Evolutionary conservation across 164 flowering plant species (phyloP).

Genomic region (Macadamia tetraphylla): DNA sequence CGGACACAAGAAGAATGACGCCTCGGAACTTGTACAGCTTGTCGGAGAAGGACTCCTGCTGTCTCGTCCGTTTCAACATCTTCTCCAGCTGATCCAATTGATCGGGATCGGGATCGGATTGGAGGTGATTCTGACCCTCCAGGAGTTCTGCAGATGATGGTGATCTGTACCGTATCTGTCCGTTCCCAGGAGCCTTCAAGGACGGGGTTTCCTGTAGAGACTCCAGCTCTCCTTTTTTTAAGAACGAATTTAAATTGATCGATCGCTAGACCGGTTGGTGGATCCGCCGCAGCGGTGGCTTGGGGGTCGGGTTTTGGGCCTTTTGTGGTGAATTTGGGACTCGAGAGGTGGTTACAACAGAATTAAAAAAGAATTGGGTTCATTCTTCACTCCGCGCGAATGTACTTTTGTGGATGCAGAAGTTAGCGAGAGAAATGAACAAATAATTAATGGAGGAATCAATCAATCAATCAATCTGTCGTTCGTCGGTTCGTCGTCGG

Average conservation of each 20-base stretch:
- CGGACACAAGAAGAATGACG: constrained; percentile 44
- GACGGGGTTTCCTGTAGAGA: constrained; percentile 48
- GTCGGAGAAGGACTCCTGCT: constrained; percentile 45
- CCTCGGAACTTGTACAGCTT: constrained; percentile 62
- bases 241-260: no score
- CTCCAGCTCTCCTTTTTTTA: constrained; percentile 46
- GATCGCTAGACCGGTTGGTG: no score
- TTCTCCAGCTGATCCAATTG: constrained; percentile 16
- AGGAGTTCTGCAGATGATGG: constrained; percentile 79
- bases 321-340: no score
- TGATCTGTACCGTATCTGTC: constrained; percentile 92
- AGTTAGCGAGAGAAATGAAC: no score
- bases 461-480: no score
- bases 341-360: no score
- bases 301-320: no score
- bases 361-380: no score
- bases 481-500: no score
- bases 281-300: not conserved
- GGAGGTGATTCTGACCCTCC: constrained; percentile 35
- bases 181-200: constrained; percentile 47
- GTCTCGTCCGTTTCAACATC: constrained; percentile 34
- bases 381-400: no score
- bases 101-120: constrained; percentile 10
- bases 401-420: no score
- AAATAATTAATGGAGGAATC: no score